These are phyloP conservation scores for Pseudoscleropodium purum DNA, from an alignment of 225 moss, liverwort and hornwort species.

Conservation along the genomic window DNA sequence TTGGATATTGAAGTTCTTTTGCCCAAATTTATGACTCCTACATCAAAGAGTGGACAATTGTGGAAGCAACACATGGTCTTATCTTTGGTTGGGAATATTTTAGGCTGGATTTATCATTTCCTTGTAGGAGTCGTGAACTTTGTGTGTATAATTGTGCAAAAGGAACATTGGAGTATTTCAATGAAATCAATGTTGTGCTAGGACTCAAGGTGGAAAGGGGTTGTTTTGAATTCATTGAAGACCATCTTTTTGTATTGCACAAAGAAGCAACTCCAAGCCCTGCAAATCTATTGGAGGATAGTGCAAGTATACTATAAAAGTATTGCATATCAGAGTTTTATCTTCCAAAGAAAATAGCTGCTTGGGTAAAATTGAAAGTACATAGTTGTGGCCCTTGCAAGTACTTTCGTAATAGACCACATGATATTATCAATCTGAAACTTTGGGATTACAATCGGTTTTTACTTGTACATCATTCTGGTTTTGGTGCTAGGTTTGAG, in stretches of 20 bases:
- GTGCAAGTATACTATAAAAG: not conserved
- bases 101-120: rapidly evolving
- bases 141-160: rapidly evolving
- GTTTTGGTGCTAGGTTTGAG: too few species aligned
- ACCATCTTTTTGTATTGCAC: not conserved
- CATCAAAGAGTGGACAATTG: not conserved
- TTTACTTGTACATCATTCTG: not conserved
- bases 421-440: not conserved
- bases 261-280: rapidly evolving
- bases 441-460: not conserved
- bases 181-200: not conserved
- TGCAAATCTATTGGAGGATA: not conserved
- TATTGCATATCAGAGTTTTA: not conserved
- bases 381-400: not conserved
- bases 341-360: not conserved
- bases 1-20: not conserved
- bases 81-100: not conserved
- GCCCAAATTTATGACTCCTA: not conserved
- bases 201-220: rapidly evolving
- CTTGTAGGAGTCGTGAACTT: rapidly evolving
- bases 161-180: rapidly evolving
- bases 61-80: not conserved
- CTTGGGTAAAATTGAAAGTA: not conserved
- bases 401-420: not conserved
- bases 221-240: not conserved